Conservation (phyloP, 2,329 filamentous ascomycete genomes). For the Scedosporium boydii region DNA sequence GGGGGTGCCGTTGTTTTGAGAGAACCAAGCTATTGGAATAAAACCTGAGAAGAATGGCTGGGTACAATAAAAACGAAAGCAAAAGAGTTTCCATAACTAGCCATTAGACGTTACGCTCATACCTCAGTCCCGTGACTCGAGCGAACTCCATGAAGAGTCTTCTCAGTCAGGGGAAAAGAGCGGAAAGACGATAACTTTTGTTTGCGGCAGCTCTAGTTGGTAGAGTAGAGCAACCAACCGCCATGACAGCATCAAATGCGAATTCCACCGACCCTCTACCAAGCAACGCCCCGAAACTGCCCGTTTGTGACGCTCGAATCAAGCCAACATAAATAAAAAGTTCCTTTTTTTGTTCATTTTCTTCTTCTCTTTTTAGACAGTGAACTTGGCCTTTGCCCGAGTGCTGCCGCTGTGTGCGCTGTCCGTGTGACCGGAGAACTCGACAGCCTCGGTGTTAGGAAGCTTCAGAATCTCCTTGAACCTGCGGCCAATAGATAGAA, state of each 20-base stretch:
- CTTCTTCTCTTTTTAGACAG: slow-evolving; percentile 46
- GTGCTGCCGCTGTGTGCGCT: slow-evolving; percentile 88
- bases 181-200: background rate
- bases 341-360: background rate
- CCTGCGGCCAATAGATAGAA: slow-evolving; percentile 73
- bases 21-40: background rate
- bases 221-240: background rate
- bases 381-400: slow-evolving; percentile 89
- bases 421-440: slow-evolving; percentile 96
- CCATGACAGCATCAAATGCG: background rate
- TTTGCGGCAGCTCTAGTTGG: background rate
- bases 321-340: background rate
- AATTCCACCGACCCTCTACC: background rate
- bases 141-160: background rate
- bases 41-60: background rate
- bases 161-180: background rate
- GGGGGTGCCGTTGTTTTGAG: background rate
- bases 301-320: background rate
- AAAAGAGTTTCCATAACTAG: slow-evolving; percentile 4
- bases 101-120: slow-evolving; percentile 3
- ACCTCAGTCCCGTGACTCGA: background rate
- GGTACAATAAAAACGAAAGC: background rate
- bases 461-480: slow-evolving; percentile 92
- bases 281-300: background rate
- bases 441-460: slow-evolving; percentile 65